Evolutionary conservation across 2,329 filamentous ascomycete genomes (phyloP), one percentile per base, ranked within the genome.

Genomic region (Balansia obtecta): DNA sequence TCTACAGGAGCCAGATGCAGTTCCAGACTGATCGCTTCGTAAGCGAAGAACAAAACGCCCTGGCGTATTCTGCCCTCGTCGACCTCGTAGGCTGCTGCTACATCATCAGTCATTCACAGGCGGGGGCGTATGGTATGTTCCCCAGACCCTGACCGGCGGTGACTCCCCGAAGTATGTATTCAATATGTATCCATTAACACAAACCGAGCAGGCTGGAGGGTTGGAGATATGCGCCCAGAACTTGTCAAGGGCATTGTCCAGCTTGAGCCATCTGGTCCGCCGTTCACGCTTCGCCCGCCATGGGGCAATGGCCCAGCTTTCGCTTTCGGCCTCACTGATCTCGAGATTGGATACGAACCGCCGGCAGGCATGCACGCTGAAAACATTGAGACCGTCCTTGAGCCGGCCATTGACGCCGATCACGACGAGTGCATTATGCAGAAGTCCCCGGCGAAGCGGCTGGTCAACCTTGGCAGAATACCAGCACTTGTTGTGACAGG

Each of bases 401-500:
- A 59, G 54, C 58, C 63, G 7, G 48, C 54, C 18, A 54, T 61
- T 40, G 55, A 59, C 47, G 56, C 54, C 18, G 58, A 59, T 22
- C 61, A 60, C 48, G 50, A 59, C 43, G 57, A 58, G 46, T 64
- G 61, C 53, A 60, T 61, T 52, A 57, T 61, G 50, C 61, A 64
- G 48, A 56, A 55, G 46, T 49, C 55, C 46, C 60, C 62, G 3
- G 61, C 56, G 9, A 66, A 66, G 49, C 60, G 66, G 55, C 57
- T 79, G 48, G 61, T 59, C 2, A 75, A 76, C 50, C 58, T 80
- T 12, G 59, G 57, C 5, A 62, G 64, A 16, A 65, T 76, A 9
- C 73, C 71, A 0, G 67, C 72, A 6, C 59, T 78, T 13, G 59
- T 75, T 15, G 59, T 74, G 20, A 76, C 72, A 0, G 64, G 65